These are phyloP conservation scores for Lentinus polychrous DNA, from an alignment of 1,284 basidiomycete genomes.

Conservation along the genomic window DNA sequence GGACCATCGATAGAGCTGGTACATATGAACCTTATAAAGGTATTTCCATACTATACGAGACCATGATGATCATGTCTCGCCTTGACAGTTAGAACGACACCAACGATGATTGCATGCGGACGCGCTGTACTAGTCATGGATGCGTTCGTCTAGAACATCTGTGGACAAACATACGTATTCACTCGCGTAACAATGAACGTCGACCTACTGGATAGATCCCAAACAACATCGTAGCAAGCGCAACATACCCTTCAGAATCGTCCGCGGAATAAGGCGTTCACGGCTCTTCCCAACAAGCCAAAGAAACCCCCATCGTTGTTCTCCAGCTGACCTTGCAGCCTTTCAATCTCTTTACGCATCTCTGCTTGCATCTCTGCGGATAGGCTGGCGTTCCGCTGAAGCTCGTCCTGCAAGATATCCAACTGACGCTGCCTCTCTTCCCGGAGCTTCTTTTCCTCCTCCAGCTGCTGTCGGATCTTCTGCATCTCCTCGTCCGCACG, in stretches of 20 bases:
- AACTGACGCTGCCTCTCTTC: background rate
- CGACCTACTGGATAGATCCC: too few species aligned
- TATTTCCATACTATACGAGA: too few species aligned
- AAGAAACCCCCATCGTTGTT: background rate
- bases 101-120: too few species aligned
- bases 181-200: too few species aligned
- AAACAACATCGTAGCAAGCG: too few species aligned
- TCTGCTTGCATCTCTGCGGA: background rate
- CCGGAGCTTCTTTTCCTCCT: background rate
- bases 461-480: background rate
- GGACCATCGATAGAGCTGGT: too few species aligned
- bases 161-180: too few species aligned
- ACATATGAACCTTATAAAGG: too few species aligned
- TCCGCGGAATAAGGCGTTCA: background rate
- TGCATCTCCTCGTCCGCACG: slow-evolving; percentile 1
- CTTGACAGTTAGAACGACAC: too few species aligned
- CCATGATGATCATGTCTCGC: too few species aligned
- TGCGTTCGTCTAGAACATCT: too few species aligned
- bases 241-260: background rate
- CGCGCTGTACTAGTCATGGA: too few species aligned
- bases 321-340: background rate
- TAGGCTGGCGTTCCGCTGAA: background rate
- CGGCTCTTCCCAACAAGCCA: background rate
- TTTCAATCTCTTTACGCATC: background rate
- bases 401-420: background rate